A percentile compares a stretch with the other conserved stretches of the same genome.
Evolutionary conservation across 2,329 filamentous ascomycete species (phyloP).

Genomic region (Penicillium paneum): DNA sequence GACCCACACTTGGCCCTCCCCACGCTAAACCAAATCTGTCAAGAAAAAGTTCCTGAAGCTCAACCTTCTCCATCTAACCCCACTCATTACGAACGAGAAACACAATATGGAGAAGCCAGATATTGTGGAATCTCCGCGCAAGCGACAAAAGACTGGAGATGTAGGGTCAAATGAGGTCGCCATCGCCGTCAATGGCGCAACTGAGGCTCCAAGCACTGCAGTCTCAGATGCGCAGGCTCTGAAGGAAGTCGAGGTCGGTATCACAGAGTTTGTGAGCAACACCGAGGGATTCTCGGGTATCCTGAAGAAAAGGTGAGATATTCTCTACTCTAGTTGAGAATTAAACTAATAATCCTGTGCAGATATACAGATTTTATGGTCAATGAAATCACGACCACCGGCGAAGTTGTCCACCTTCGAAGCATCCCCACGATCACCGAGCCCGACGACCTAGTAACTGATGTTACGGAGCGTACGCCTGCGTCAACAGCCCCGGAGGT

Average conservation of each 20-base stretch:
- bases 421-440: conserved; percentile 40
- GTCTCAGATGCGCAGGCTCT: conserved; percentile 31
- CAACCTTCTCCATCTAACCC: conserved; percentile 8
- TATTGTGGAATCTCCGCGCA: conserved; percentile 35
- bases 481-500: conserved; percentile 5
- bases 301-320: conserved; percentile 62
- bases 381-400: conserved; percentile 77
- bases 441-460: conserved; percentile 9
- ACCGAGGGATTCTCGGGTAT: conserved; percentile 60
- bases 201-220: conserved; percentile 9
- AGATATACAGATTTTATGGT: conserved; percentile 91
- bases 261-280: conserved; percentile 60
- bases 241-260: conserved; percentile 55
- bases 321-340: not conserved
- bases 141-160: conserved; percentile 36
- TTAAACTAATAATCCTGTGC: conserved; percentile 3
- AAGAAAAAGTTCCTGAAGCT: conserved; percentile 21
- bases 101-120: conserved; percentile 34
- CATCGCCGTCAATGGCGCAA: conserved; percentile 13
- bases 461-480: not conserved
- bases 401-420: conserved; percentile 70
- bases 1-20: conserved; percentile 18
- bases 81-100: conserved; percentile 1
- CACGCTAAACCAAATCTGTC: conserved; percentile 20
- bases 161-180: conserved; percentile 15